Evolutionary conservation across 495 filamentous ascomycete species (phyloP), one percentile per base, ranked within the genome.

Genomic region (Cudoniella acicularis): DNA sequence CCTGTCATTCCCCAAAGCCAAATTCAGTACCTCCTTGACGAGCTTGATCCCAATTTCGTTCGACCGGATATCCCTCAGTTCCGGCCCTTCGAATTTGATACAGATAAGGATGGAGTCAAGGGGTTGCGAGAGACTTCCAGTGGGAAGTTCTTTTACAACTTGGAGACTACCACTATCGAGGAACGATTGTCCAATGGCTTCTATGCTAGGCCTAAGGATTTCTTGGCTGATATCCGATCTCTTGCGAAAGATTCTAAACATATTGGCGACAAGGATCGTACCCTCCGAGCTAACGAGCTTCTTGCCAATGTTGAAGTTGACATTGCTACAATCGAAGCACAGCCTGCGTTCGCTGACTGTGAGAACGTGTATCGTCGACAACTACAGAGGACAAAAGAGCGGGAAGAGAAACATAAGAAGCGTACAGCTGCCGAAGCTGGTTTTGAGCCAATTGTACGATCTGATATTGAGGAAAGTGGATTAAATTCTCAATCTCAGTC

Each of bases 101-200:
- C 78, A 54, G 90, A 97, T 62, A 83, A 84, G 54, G 79, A 93
- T 62, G 90, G 88, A n/a, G 79, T 83, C 16, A 77, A 77, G 11
- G 89, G 88, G 2, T 75, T 97, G 21, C 74, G 79, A 17, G 85
- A 96, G 58, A 79, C 78, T 16, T 79, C 79, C 2, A 87, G 86
- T 1, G 83, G 82, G 46, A 95, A 92, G 66, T 92, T 92, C 70
- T 97, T 83, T 67, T 97, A 97, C 75, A 98, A 98, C 63, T 74
- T 98, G 52, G 91, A 98, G 63, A 87, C 89, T n/a, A 87, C 84
- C 2, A 94, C 88, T 6, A 96, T 98, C 55, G 94, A 98, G 75
- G 90, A 94, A 66, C 87, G 94, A 27, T 78, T 98, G 22, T 91
- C 90, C 3, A 96, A 98, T 72, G 94, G 95, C 18, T 98, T 88